A percentile compares a stretch with the other conserved stretches of the same genome.
phyloP scores from a whole-genome alignment of 1,284 basidiomycete species.

The Naganishia albida region DNA sequence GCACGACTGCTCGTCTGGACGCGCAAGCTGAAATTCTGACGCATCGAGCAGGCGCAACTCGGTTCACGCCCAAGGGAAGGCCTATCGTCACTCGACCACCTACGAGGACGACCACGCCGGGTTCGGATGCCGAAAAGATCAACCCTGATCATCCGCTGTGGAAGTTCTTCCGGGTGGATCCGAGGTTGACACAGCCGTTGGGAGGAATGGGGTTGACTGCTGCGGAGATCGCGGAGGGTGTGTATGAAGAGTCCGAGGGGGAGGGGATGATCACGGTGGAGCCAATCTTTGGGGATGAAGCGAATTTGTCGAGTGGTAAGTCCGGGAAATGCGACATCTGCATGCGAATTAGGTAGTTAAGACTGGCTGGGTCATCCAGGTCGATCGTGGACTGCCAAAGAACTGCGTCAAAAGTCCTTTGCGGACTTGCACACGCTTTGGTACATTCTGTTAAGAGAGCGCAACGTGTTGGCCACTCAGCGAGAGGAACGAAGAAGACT shows the following conservation, averaged over 20 bases:
- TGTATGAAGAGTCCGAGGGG: conserved; percentile 42
- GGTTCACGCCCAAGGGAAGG: conserved; percentile 44
- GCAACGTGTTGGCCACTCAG: conserved; percentile 87
- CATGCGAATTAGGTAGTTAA: conserved; percentile 5
- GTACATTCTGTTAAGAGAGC: conserved; percentile 84
- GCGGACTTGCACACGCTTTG: conserved; percentile 87
- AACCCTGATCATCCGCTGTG: conserved; percentile 48
- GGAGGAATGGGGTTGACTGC: conserved; percentile 35
- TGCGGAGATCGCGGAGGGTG: conserved; percentile 41
- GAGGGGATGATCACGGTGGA: conserved; percentile 43
- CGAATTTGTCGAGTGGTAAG: conserved; percentile 43
- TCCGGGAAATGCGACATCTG: neutral
- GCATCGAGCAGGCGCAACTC: conserved; percentile 20
- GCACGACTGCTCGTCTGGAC: conserved; percentile 15
- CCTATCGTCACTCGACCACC: conserved; percentile 44
- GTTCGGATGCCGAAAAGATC: conserved; percentile 35
- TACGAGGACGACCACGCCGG: conserved; percentile 40
- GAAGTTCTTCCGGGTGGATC: conserved; percentile 49
- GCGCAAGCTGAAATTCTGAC: conserved; percentile 15
- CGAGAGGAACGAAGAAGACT: conserved; percentile 70
- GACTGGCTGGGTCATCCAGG: conserved; percentile 58
- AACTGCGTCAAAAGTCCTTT: conserved; percentile 85
- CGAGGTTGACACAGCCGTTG: conserved; percentile 22
- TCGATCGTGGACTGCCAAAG: conserved; percentile 78
- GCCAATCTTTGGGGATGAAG: conserved; percentile 37